Conservation (phyloP, 1,284 basidiomycete genomes). For the Inonotus hispidus region DNA sequence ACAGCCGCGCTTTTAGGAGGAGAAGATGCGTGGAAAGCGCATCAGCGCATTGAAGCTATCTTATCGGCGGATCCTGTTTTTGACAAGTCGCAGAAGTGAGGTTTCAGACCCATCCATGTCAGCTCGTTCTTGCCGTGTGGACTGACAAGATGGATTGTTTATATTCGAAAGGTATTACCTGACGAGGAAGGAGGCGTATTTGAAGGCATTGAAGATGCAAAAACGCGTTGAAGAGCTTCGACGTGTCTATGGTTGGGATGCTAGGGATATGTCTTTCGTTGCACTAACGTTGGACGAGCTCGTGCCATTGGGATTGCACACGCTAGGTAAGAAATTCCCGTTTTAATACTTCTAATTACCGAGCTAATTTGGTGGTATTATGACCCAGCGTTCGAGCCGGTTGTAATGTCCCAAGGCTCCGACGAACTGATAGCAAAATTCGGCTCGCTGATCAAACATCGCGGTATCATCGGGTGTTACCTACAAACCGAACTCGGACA, state of each 20-base stretch:
- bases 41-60: conserved; percentile 41
- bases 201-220: conserved; percentile 43
- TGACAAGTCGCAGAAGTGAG: conserved; percentile 54
- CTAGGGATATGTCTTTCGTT: conserved; percentile 41
- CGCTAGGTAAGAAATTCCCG: conserved; percentile 41
- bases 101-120: neutral
- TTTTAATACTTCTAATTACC: neutral
- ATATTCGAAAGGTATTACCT: conserved; percentile 40
- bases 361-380: conserved; percentile 7
- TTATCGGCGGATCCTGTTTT: conserved; percentile 57
- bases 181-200: conserved; percentile 45
- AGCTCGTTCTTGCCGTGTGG: conserved; percentile 5
- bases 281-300: conserved; percentile 44
- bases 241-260: conserved; percentile 47
- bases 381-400: conserved; percentile 56
- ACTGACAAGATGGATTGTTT: neutral
- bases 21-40: conserved; percentile 41
- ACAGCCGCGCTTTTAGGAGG: conserved; percentile 34
- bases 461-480: conserved; percentile 67
- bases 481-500: conserved; percentile 75
- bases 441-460: conserved; percentile 40
- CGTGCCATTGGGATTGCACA: conserved; percentile 50
- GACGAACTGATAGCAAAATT: conserved; percentile 45
- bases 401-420: conserved; percentile 57
- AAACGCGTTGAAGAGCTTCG: conserved; percentile 54